A percentile compares a stretch with the other conserved stretches of the same genome.
phyloP scores from a whole-genome alignment of 1,284 basidiomycete species.

The Boletus sp. region DNA sequence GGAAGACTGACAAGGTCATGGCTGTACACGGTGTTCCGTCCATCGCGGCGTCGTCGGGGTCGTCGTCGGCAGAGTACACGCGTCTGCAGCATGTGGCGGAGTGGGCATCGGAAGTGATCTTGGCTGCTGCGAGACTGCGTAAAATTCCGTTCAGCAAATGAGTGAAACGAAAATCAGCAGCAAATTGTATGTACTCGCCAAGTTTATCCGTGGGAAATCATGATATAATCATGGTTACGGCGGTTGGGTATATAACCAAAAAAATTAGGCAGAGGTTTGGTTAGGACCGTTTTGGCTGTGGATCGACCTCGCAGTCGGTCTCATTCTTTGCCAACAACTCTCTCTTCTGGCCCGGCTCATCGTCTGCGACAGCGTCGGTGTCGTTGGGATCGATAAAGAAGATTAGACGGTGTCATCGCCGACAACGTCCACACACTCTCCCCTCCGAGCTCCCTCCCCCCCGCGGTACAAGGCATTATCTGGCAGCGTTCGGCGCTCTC shows the following conservation, averaged over 20 bases:
- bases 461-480: constrained; percentile 23
- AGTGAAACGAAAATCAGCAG: not conserved
- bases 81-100: constrained; percentile 9
- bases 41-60: not conserved
- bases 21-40: constrained; percentile 1
- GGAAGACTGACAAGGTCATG: constrained; percentile 10
- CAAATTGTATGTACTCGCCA: constrained; percentile 1
- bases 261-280: constrained; percentile 10
- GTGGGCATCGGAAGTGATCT: not conserved
- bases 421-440: constrained; percentile 16
- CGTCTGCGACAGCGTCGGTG: constrained; percentile 43
- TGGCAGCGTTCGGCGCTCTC: constrained; percentile 34
- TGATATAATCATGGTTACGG: constrained; percentile 27
- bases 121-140: constrained; percentile 13
- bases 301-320: constrained; percentile 48
- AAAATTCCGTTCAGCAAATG: not conserved
- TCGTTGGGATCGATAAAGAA: constrained; percentile 41
- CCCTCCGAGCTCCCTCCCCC: constrained; percentile 10
- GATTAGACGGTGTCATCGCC: constrained; percentile 23
- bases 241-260: constrained; percentile 30
- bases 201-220: constrained; percentile 23
- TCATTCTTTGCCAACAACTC: constrained; percentile 35
- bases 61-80: constrained; percentile 13
- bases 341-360: constrained; percentile 38
- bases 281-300: constrained; percentile 38